phyloP scores from a whole-genome alignment of 1,284 basidiomycete species.

The Coriolopsis trogii region DNA sequence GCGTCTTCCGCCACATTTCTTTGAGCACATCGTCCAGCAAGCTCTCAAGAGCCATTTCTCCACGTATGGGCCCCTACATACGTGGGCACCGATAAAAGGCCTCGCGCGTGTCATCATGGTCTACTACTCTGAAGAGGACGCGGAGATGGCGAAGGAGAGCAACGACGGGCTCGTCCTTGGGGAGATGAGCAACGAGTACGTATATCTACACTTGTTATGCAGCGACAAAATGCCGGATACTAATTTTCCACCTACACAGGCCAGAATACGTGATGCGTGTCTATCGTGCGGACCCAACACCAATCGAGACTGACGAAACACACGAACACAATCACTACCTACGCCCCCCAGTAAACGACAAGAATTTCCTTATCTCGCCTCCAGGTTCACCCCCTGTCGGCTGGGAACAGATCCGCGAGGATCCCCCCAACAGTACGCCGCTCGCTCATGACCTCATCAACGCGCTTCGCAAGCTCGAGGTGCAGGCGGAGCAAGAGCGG shows the following conservation, averaged over 20 bases:
- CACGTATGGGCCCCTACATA: constrained; percentile 74
- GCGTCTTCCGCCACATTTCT: constrained; percentile 50
- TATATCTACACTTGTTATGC: constrained; percentile 11
- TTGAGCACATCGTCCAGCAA: constrained; percentile 65
- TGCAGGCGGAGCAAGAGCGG: constrained; percentile 43
- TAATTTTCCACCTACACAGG: constrained; percentile 34
- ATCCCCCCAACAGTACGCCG: constrained; percentile 86
- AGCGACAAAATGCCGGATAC: constrained; percentile 10
- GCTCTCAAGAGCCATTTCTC: constrained; percentile 72
- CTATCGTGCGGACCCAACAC: constrained; percentile 79
- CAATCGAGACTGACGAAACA: constrained; percentile 46
- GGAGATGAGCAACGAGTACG: constrained; percentile 53
- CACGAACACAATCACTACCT: constrained; percentile 57
- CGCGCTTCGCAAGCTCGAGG: constrained; percentile 69
- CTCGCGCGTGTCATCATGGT: constrained; percentile 85
- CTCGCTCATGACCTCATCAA: constrained; percentile 89
- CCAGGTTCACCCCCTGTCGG: constrained; percentile 98
- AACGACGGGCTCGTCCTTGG: constrained; percentile 66
- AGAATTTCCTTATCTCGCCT: constrained; percentile 97
- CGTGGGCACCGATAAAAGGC: constrained; percentile 85
- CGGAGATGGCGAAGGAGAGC: constrained; percentile 63
- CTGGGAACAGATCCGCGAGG: constrained; percentile 93
- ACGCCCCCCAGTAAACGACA: constrained; percentile 78
- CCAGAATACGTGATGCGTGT: constrained; percentile 68
- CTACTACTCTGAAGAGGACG: constrained; percentile 65